Evolutionary conservation across 2,329 filamentous ascomycete species (phyloP), one percentile per base, ranked within the genome.

Genomic region (Exophiala bonariae): DNA sequence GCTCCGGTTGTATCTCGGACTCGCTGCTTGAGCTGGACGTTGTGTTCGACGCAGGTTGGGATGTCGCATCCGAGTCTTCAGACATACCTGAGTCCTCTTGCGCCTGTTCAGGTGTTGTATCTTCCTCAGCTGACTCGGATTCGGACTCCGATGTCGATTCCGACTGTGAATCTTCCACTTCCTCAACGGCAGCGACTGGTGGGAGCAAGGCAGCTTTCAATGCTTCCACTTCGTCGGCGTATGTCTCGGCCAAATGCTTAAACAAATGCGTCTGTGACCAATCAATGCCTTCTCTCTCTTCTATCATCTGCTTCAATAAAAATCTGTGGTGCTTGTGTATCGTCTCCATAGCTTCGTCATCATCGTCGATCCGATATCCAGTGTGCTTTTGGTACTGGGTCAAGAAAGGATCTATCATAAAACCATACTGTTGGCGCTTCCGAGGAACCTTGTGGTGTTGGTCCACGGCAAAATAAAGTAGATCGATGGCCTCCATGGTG

Each of bases 381-480:
- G 57, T 59, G 39, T 59, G 57, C 34, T 58, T 55, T 41, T 59
- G 57, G 38, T 59, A 59, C 13, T 49, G 51, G n/a, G 45, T 50
- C 28, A 59, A 47, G 36, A 59, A 58, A 19, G 55, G 54, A 33
- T 59, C 57, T 17, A 59, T 54, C 38, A 47, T 47, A 41, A 58
- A 58, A 5, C 57, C 57, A 9, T 49, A 41, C 19, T 43, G 41
- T 42, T 57, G 56, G 42, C 54, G 54, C 33, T 56, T 57, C 20
- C 44, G 48, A 14, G 47, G 41, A 18, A 59, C 46, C 54, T 68
- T 70, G 40, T 67, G 63, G 55, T 83, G 76, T 17, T 75, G 72
- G 58, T 85, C 82, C n/a, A 75, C 76, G 38, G 82, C 62, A 59
- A 81, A 83, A 60, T 83, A 84, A 7, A 83, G 66, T 48, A 82